Conservation (phyloP, 1,139 yeast species). For the Yamadazyma sp. region DNA sequence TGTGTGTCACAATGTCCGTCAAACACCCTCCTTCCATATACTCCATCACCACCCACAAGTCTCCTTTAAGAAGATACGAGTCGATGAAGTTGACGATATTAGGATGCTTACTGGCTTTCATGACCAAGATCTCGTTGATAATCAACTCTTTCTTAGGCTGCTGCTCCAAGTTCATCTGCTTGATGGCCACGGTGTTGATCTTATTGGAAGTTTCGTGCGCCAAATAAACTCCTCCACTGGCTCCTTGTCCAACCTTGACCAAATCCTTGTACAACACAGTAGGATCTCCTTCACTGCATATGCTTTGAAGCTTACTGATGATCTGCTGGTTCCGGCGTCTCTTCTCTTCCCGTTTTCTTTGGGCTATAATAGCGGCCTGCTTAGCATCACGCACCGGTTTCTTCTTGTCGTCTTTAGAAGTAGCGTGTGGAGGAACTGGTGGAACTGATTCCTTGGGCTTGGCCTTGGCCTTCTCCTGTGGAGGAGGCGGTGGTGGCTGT, state of each 20-base stretch:
- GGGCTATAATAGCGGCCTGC: conserved; percentile 56
- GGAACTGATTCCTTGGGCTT: neutral
- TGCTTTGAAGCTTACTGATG: conserved; percentile 65
- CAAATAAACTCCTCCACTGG: conserved; percentile 95
- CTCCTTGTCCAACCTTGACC: conserved; percentile 94
- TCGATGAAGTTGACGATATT: conserved; percentile 92
- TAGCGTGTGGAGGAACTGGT: conserved; percentile 1
- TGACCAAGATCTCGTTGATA: conserved; percentile 88
- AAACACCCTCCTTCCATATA: conserved; percentile 97
- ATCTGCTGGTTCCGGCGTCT: conserved; percentile 67
- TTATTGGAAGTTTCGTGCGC: conserved; percentile 66
- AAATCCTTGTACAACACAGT: conserved; percentile 64
- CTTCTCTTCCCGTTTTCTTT: conserved; percentile 75
- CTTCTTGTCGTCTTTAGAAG: conserved; percentile 12
- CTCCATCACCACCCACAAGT: conserved; percentile 96
- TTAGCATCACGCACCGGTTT: conserved; percentile 53
- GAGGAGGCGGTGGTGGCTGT: conserved; percentile 5
- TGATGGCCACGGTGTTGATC: conserved; percentile 78
- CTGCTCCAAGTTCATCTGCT: conserved; percentile 88
- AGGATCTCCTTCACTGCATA: conserved; percentile 92
- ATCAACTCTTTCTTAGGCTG: conserved; percentile 96
- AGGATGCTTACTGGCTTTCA: conserved; percentile 88
- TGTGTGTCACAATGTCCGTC: conserved; percentile 93
- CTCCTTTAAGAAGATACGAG: conserved; percentile 70
- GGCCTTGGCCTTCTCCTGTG: conserved; percentile 2